phyloP scores from a whole-genome alignment of 2,329 filamentous ascomycete genomes.

The Ophiostoma ips region DNA sequence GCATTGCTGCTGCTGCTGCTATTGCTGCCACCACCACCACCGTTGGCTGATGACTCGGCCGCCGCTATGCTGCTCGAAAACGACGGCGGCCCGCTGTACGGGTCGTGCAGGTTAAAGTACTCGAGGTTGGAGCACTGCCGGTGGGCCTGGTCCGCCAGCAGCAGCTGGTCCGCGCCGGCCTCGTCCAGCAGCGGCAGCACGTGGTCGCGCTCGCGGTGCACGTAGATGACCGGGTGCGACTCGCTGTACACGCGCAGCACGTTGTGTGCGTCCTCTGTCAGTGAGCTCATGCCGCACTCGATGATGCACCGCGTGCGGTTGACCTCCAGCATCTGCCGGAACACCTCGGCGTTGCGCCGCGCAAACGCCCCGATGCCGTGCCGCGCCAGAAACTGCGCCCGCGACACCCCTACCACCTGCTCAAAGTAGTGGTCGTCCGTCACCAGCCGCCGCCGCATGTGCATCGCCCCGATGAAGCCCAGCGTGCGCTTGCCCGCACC shows the following conservation, averaged over 20 bases:
- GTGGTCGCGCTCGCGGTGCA: slow-evolving; percentile 50
- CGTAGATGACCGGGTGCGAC: slow-evolving; percentile 55
- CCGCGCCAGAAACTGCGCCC: slow-evolving; percentile 44
- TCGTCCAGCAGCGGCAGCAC: slow-evolving; percentile 43
- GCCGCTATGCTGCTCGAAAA: slow-evolving; percentile 12
- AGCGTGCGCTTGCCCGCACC: slow-evolving; percentile 60
- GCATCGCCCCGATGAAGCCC: slow-evolving; percentile 57
- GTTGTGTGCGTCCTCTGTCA: slow-evolving; percentile 45
- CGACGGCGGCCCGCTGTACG: slow-evolving; percentile 21
- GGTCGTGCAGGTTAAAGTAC: slow-evolving; percentile 52
- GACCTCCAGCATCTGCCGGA: slow-evolving; percentile 44
- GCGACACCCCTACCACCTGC: slow-evolving; percentile 46
- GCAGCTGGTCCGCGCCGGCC: slow-evolving; percentile 40
- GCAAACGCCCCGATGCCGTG: slow-evolving; percentile 50
- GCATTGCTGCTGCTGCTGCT: not conserved
- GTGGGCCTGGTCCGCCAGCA: slow-evolving; percentile 41
- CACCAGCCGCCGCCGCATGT: slow-evolving; percentile 50
- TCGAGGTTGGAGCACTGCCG: slow-evolving; percentile 55
- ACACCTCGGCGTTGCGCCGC: slow-evolving; percentile 44
- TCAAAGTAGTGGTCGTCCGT: slow-evolving; percentile 56
- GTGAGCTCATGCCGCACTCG: slow-evolving; percentile 50
- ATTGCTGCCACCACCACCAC: too few species aligned
- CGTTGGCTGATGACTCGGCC: not conserved
- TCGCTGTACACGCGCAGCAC: slow-evolving; percentile 45
- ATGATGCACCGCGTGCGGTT: slow-evolving; percentile 51